These are phyloP conservation scores for Pilasporangium apinafurcum DNA, from an alignment of 352 stramenopile species.

Conservation along the genomic window DNA sequence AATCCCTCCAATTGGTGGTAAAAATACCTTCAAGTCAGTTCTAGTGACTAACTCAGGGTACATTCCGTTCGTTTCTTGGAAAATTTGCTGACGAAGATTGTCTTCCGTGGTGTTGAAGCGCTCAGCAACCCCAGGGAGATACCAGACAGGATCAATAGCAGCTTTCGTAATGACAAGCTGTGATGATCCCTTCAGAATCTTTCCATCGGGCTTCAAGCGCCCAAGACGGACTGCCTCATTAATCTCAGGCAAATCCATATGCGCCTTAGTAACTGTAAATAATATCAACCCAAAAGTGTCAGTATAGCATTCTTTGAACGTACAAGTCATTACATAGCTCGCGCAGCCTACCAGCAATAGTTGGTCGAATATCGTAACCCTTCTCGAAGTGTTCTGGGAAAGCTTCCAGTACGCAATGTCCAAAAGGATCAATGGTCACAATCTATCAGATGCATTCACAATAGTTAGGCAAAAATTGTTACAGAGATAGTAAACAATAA, in stretches of 20 bases:
- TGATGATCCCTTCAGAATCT: conserved; percentile 89
- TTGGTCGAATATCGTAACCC: conserved; percentile 97
- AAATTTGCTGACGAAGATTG: conserved; percentile 95
- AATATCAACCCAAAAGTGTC: not conserved
- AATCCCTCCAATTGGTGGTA: conserved; percentile 97
- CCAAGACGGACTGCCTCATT: conserved; percentile 92
- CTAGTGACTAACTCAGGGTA: conserved; percentile 98
- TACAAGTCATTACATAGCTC: not conserved
- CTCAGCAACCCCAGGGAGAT: conserved; percentile 97
- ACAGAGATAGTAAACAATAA: not conserved
- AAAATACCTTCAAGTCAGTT: conserved; percentile 97
- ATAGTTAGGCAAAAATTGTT: not conserved
- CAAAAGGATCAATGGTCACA: conserved; percentile 77
- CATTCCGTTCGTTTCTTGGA: conserved; percentile 99
- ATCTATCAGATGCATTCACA: conserved; percentile 18
- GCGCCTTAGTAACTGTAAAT: conserved; percentile 82
- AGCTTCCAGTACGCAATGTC: conserved; percentile 71
- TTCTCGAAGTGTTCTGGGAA: conserved; percentile 96
- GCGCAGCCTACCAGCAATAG: conserved; percentile 83
- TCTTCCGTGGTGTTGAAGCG: conserved; percentile 96
- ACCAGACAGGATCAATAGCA: conserved; percentile 99
- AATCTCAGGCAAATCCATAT: conserved; percentile 99
- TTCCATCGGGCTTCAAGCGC: conserved; percentile 94
- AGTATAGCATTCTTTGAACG: no score
- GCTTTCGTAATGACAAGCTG: conserved; percentile 95